A percentile compares a stretch with the other conserved stretches of the same genome.
Evolutionary conservation across 2,329 filamentous ascomycete species (phyloP).

Genomic region (Aspergillus sp.): DNA sequence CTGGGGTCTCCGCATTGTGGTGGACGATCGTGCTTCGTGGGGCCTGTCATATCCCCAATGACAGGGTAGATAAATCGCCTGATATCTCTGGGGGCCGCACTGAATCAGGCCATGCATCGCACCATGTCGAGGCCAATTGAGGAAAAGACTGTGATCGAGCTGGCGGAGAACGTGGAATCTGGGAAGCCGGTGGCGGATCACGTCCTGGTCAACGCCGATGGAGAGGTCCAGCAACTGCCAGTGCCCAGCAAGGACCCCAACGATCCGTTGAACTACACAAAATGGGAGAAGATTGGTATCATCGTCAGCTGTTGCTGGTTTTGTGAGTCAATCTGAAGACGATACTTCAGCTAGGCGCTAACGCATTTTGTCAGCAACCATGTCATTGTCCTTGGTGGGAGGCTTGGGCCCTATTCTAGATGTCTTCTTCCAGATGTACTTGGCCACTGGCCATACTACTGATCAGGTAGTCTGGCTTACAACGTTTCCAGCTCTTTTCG

Average conservation of each 20-base stretch:
- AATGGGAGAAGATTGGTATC: conserved; percentile 30
- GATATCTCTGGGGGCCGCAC: too few species aligned
- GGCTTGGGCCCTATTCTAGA: conserved; percentile 39
- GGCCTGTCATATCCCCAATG: background rate
- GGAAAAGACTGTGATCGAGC: conserved; percentile 11
- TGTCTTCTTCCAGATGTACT: conserved; percentile 40
- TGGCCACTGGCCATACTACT: conserved; percentile 28
- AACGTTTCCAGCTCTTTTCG: conserved; percentile 46
- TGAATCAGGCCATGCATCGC: background rate
- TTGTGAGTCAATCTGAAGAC: conserved; percentile 19
- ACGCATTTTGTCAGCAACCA: conserved; percentile 20
- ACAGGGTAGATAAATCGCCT: background rate
- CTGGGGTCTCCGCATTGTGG: background rate
- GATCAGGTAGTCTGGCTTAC: conserved; percentile 40
- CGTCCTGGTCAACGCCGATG: conserved; percentile 25
- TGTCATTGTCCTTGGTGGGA: conserved; percentile 33
- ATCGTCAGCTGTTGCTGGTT: conserved; percentile 36
- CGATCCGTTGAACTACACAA: conserved; percentile 31
- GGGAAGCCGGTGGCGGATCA: conserved; percentile 1
- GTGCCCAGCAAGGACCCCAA: conserved; percentile 32
- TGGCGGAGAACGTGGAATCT: conserved; percentile 22
- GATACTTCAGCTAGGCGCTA: too few species aligned
- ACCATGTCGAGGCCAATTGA: background rate
- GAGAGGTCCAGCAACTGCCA: conserved; percentile 27
- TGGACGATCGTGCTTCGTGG: background rate